Evolutionary conservation across 2,329 filamentous ascomycete species (phyloP).

Genomic region (Ceratocystis variospora): DNA sequence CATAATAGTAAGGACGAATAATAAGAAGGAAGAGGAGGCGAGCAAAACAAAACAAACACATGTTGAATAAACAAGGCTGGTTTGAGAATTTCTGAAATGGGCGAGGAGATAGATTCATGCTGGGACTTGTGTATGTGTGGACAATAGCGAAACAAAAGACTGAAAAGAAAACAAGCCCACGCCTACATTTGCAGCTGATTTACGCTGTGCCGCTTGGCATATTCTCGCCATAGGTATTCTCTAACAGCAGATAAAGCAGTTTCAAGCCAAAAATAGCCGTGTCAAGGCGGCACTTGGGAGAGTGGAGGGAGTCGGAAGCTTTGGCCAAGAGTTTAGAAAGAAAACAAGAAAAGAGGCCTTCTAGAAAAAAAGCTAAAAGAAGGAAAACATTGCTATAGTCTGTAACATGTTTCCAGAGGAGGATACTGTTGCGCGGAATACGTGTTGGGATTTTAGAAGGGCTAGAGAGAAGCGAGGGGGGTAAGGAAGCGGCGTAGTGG

Average conservation of each 20-base stretch:
- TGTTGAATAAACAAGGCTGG: neutral
- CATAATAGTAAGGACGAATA: neutral
- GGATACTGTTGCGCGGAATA: neutral
- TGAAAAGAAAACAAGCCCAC: neutral
- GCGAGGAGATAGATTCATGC: neutral
- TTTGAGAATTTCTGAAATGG: neutral
- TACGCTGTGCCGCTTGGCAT: neutral
- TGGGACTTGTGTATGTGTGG: neutral
- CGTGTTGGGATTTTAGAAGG: too few species aligned
- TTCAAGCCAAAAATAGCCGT: neutral
- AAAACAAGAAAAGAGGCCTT: neutral
- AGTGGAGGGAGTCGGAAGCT: neutral
- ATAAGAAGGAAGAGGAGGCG: neutral
- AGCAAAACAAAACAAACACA: neutral
- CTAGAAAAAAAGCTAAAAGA: too few species aligned
- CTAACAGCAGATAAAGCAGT: neutral
- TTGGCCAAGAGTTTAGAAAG: neutral
- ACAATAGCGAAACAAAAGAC: neutral
- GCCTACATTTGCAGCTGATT: neutral
- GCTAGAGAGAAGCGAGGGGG: too few species aligned
- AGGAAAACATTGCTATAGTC: neutral
- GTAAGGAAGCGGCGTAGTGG: too few species aligned
- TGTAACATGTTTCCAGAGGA: neutral
- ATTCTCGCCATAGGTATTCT: neutral
- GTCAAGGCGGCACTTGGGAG: neutral